These are phyloP conservation scores for Sarcodon aspratus DNA, from an alignment of 768 basidiomycete genomes.

Conservation along the genomic window DNA sequence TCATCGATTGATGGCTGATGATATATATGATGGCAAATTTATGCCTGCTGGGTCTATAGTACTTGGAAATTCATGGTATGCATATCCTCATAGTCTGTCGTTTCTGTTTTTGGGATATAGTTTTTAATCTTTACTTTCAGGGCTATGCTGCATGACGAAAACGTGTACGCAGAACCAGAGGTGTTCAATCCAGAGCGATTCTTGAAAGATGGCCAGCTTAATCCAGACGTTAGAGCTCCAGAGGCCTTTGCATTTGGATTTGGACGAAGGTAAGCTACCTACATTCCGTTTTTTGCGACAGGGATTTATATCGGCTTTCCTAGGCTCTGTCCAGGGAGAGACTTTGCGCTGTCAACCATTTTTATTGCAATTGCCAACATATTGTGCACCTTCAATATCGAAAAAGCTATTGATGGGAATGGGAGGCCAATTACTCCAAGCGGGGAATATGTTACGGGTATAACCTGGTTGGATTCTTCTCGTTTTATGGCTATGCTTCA, in stretches of 20 bases:
- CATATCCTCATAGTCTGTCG: neutral
- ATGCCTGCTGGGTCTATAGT: conserved; percentile 10
- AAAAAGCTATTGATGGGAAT: conserved; percentile 12
- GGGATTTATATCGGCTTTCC: neutral
- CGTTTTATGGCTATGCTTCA: neutral
- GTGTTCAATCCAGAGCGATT: conserved; percentile 45
- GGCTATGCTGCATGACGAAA: conserved; percentile 25
- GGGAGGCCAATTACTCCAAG: conserved; percentile 13
- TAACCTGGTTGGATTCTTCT: conserved; percentile 36
- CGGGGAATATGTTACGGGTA: conserved; percentile 34
- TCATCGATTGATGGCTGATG: conserved; percentile 9
- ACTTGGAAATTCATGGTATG: conserved; percentile 8
- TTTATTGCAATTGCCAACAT: too few species aligned
- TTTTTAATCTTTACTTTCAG: conserved; percentile 4
- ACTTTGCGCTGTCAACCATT: too few species aligned
- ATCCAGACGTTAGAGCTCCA: neutral
- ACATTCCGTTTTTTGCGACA: neutral
- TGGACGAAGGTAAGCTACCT: conserved; percentile 3
- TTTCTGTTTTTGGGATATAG: too few species aligned
- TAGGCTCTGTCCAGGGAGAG: conserved; percentile 9
- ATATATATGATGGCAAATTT: conserved; percentile 9
- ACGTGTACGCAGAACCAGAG: conserved; percentile 36
- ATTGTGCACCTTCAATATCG: conserved; percentile 12
- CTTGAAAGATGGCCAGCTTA: conserved; percentile 10
- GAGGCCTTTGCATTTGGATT: conserved; percentile 6